Base-by-base conservation (phyloP, 805 yeast species). In the Lachancea quebecensis region DNA sequence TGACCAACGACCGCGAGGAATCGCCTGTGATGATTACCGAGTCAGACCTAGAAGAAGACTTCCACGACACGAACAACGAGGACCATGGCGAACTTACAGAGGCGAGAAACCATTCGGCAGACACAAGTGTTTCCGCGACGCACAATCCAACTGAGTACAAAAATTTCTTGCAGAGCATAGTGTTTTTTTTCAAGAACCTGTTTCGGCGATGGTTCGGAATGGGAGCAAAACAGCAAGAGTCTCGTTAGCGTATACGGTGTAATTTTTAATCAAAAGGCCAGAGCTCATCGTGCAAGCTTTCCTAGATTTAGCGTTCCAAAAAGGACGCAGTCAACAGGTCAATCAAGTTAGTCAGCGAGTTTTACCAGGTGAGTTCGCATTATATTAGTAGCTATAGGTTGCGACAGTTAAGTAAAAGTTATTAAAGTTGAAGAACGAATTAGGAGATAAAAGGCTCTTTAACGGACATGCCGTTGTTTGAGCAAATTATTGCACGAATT, bases 171-270 rank as follows among this genome's bases (percentile, higher is more conserved):
- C 52, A 55, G 27, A 49, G 59, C 16, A 45, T 55, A n/a, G 46
- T 55, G 17, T 47, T 47, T 11, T 55, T 53, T 39, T 53, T 55
- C 28, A 48, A 51, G 18, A 50, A 49, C 17, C 29, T 55, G 35
- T 51, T 55, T 29, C 50, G 47, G 31, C 43, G 50, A 30, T 55
- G 57, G 57, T 55, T 55, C 28, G 41, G 47, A 10, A 31, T 39
- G 36, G 43, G 38, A 14, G 8, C 12, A 4, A 33, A 34, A 15
- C 38, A 35, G 30, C 39, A 35, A 16, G 15, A 29, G 35, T 9
- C 10, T 16, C 14, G 18, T 15, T 34, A 15, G 37, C 21, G 15
- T 15, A 34, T 16, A 14, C 4, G 21, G 18, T 15, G 37, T 34
- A 15, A 10, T 34, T 34, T 15, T 7, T 15, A n/a, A 34, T n/a